Percentiles rank a stretch among this genome's conserved stretches.
Evolutionary conservation across 176 grass and related monocot genomes (phyloP).

Genomic region (maize (Zea mays)): Zm-B73-REFERENCE-NAM-5.0 NC_050101.1:101274501-101275000

Average conservation of each 20-base stretch:
- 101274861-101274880: slow-evolving; percentile 44
- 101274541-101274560: no score
- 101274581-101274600: no score
- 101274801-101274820: slow-evolving; percentile 45
- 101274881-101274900: slow-evolving; percentile 47
- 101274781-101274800: not conserved
- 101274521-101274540: no score
- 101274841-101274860: slow-evolving; percentile 63
- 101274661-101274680: slow-evolving; percentile 12
- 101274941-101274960: slow-evolving; percentile 65
- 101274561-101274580: no score
- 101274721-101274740: slow-evolving; percentile 33
- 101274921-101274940: slow-evolving; percentile 51
- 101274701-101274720: not conserved
- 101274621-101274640: no score
- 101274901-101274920: slow-evolving; percentile 48
- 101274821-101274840: slow-evolving; percentile 58
- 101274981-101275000: slow-evolving; percentile 45
- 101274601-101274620: no score
- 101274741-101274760: not conserved
- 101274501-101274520: no score
- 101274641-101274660: no score
- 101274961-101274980: slow-evolving; percentile 68
- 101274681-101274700: slow-evolving; percentile 10
- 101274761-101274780: not conserved